Conservation (phyloP, 345 rosid genomes). For the Capsella bursapastoris region DNA sequence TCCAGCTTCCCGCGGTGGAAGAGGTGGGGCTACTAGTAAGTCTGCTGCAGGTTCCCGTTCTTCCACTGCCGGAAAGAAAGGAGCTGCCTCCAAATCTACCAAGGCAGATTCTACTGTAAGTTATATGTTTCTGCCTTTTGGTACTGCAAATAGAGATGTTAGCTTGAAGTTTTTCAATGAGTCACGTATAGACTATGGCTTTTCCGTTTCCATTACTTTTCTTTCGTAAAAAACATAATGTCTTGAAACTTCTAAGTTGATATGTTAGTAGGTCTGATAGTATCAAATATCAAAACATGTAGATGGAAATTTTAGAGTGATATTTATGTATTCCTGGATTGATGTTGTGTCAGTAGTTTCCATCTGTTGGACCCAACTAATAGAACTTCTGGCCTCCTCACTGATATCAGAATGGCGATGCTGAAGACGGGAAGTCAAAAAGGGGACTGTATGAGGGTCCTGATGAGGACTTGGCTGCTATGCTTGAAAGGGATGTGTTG, state of each 20-base stretch:
- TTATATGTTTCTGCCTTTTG: background rate
- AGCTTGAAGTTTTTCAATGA: background rate
- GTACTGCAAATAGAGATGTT: constrained; percentile 7
- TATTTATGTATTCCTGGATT: background rate
- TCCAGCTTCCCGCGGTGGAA: constrained; percentile 74
- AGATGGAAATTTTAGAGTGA: constrained; percentile 6
- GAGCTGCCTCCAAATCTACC: constrained; percentile 68
- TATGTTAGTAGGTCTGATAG: constrained; percentile 13
- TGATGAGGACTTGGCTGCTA: constrained; percentile 94
- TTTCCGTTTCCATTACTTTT: constrained; percentile 8
- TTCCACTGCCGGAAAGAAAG: constrained; percentile 79
- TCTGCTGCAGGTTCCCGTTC: constrained; percentile 66
- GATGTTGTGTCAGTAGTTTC: constrained; percentile 17
- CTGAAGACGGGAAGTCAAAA: constrained; percentile 90
- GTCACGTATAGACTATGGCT: background rate
- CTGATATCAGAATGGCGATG: constrained; percentile 78
- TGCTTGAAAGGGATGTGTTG: constrained; percentile 99
- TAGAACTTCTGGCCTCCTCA: constrained; percentile 14
- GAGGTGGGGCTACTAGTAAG: constrained; percentile 64
- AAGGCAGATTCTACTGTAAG: constrained; percentile 82
- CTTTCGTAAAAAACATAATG: background rate
- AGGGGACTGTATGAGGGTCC: constrained; percentile 93
- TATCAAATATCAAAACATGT: constrained; percentile 15
- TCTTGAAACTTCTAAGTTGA: constrained; percentile 4
- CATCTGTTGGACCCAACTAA: background rate